phyloP scores from a whole-genome alignment of 805 yeast genomes.

The Isabelozyma rhagii region DNA sequence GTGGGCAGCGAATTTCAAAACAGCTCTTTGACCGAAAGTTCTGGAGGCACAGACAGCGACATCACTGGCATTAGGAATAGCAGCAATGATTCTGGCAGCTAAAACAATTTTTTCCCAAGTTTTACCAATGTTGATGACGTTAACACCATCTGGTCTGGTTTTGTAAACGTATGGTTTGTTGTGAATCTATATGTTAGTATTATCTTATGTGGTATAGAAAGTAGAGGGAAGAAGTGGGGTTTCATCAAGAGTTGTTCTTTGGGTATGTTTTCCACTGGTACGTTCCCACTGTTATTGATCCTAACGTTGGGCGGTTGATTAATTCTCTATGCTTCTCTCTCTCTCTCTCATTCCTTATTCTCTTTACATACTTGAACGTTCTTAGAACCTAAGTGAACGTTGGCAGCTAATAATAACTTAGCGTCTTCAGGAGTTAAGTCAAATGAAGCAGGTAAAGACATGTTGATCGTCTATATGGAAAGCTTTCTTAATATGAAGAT shows the following conservation, averaged over 20 bases:
- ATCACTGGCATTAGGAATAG: constrained; percentile 97
- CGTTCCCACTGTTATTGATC: too few relatives aligned
- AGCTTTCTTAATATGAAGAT: not conserved
- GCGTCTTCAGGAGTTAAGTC: constrained; percentile 97
- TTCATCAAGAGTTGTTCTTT: not conserved
- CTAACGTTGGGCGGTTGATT: too few relatives aligned
- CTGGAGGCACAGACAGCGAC: constrained; percentile 99
- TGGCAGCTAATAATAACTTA: constrained; percentile 98
- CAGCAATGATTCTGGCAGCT: constrained; percentile 99
- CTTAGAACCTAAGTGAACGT: constrained; percentile 99
- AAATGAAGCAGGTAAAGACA: constrained; percentile 86
- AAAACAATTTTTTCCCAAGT: constrained; percentile 99
- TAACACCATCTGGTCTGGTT: constrained; percentile 99
- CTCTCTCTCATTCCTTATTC: not conserved
- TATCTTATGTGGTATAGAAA: not conserved
- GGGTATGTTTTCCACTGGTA: too few relatives aligned
- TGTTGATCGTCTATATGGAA: constrained; percentile 20
- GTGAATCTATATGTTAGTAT: constrained; percentile 64
- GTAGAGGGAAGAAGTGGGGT: not conserved
- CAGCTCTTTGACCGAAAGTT: constrained; percentile 99
- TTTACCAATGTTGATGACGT: constrained; percentile 96
- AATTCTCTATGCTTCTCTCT: not conserved
- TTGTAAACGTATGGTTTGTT: constrained; percentile 95
- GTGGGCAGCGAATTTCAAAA: constrained; percentile 98
- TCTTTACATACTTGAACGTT: constrained; percentile 88